Evolutionary conservation across 768 basidiomycete species (phyloP), one percentile per base, ranked within the genome.

Genomic region (Phanerochaete carnosa): DNA sequence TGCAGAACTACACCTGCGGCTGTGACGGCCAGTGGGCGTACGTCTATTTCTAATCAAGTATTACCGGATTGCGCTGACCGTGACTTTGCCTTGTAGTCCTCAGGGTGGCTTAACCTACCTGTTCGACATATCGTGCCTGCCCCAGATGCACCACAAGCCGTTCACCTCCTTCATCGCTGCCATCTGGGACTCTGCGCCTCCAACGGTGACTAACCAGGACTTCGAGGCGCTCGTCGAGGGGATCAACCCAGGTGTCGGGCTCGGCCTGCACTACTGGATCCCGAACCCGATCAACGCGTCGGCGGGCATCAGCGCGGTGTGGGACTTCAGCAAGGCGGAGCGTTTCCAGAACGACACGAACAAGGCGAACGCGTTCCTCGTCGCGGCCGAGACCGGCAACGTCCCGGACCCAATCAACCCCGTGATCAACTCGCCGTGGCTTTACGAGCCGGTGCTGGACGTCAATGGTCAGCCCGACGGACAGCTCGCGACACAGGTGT

Each of bases 101-200:
- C 7, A 3, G 8, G 25, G 23, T 11, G 22, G 22, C 12, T 37
- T 80, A 16, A 79, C 76, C 3, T 79, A 83, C 63, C 70, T 86
- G 4, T 82, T 82, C 69, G 86, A 87, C 65, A 75, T 78, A 46
- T 83, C 83, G 0, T 84, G 84, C 71, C 57, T 83, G 28, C 70
- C 67, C 19, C 71, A 70, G 8, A 63, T 72, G 15, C 49, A 64
- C 8, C 79, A 74, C 45, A 55, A 60, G 23, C 60, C 33, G 11
- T 58, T 76, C 55, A 72, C 77, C 32, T 70, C 77, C 32, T 22
- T 61, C 0, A 73, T 70, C 0, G 80, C 72, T 56, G 51, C 59
- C 11, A 9, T 64, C 4, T 77, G 77, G 77, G 53, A 68, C 22
- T n/a, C 45, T 4, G 59, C 66, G 12, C 62, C 65, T 8, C 30